Percentiles rank a stretch among this genome's conserved stretches.
phyloP scores from a whole-genome alignment of 106 monocot species.

The Allium fistulosum region DNA sequence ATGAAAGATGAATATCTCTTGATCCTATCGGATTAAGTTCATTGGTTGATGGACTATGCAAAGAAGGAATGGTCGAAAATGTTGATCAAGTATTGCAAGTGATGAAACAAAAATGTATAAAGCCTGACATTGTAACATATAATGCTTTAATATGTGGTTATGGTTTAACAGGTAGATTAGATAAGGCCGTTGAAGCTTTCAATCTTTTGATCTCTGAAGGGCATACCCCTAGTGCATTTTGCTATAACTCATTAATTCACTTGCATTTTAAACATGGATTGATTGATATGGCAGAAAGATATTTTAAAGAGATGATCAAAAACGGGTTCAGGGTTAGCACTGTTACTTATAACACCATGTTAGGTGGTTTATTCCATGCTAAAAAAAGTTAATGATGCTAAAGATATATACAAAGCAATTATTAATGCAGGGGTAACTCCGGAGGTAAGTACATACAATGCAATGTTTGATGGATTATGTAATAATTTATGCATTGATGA shows the following conservation, averaged over 20 bases:
- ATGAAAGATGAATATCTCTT: background rate
- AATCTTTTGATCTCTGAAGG: slow-evolving; percentile 12
- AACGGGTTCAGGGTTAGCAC: background rate
- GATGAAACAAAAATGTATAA: slow-evolving; percentile 7
- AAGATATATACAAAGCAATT: background rate
- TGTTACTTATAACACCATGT: slow-evolving; percentile 5
- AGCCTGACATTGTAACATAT: slow-evolving; percentile 11
- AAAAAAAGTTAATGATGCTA: slow-evolving; percentile 17
- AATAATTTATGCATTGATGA: too few species aligned
- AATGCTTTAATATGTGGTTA: slow-evolving; percentile 15
- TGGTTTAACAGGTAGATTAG: too few species aligned
- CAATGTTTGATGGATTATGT: too few species aligned
- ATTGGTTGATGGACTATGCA: too few species aligned
- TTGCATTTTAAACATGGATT: background rate
- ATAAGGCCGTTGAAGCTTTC: slow-evolving; percentile 10
- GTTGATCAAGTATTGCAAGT: slow-evolving; percentile 6
- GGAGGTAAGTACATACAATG: too few species aligned
- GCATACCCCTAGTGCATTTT: slow-evolving; percentile 7
- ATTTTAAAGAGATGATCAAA: slow-evolving; percentile 4
- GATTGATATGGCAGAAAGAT: slow-evolving; percentile 1
- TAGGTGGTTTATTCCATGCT: slow-evolving; percentile 7
- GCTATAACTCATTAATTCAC: slow-evolving; percentile 12
- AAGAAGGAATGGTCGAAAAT: slow-evolving; percentile 6
- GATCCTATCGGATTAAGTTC: slow-evolving; percentile 13
- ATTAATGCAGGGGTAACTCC: too few species aligned